Percentiles rank a stretch among this genome's conserved stretches.
These are phyloP conservation scores for Aschersonia sp. DNA, from an alignment of 2,329 filamentous ascomycete genomes.

Conservation along the genomic window DNA sequence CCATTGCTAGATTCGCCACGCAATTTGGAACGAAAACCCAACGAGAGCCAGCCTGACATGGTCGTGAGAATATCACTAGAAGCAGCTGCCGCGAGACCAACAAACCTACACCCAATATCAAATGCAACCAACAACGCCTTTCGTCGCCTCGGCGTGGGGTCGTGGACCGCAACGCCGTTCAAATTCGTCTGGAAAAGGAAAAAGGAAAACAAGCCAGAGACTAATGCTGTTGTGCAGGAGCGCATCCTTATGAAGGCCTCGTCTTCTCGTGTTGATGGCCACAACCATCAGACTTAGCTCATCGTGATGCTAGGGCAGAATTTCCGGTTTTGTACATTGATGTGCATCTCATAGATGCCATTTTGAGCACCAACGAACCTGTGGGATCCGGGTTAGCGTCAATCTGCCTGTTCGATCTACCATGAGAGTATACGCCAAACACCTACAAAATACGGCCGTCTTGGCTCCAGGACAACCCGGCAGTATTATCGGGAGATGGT, in stretches of 20 bases:
- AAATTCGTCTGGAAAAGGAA: not conserved
- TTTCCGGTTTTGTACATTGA: conserved; percentile 49
- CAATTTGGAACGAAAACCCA: no score
- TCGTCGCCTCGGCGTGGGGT: no score
- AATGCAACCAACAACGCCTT: not conserved
- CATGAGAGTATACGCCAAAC: not conserved
- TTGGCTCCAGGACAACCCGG: conserved; percentile 46
- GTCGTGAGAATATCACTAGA: no score
- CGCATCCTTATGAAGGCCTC: no score
- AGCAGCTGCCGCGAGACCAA: no score
- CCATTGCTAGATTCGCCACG: no score
- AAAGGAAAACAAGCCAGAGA: conserved; percentile 2
- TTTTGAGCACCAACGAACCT: conserved; percentile 54
- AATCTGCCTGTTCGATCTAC: not conserved
- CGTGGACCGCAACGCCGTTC: no score
- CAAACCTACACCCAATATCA: not conserved
- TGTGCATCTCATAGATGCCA: conserved; percentile 60
- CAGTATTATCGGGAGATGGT: conserved; percentile 40
- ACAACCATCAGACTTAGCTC: conserved; percentile 21
- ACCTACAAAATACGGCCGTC: conserved; percentile 45
- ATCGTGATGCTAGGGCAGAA: conserved; percentile 38
- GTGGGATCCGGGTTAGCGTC: conserved; percentile 1
- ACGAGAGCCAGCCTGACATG: no score
- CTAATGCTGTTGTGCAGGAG: not conserved
- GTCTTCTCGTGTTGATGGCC: no score